Evolutionary conservation across 2,329 filamentous ascomycete species (phyloP).

Genomic region (Scedosporium minutisporum): DNA sequence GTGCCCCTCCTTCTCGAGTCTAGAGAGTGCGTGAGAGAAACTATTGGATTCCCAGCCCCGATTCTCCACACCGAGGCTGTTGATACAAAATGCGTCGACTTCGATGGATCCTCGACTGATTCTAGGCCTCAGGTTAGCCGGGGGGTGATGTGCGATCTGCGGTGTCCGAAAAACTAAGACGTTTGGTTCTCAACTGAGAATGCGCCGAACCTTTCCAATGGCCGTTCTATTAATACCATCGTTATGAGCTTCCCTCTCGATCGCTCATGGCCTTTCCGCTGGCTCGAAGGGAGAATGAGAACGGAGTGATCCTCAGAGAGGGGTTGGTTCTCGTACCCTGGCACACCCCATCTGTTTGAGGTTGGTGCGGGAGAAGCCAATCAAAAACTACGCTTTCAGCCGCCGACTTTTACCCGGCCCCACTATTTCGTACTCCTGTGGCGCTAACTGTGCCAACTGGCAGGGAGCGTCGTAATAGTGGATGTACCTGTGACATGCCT

Average conservation of each 20-base stretch:
- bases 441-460: conserved; percentile 3
- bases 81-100: neutral
- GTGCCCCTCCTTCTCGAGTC: neutral
- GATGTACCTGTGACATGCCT: neutral
- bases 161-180: neutral
- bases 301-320: neutral
- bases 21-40: neutral
- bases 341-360: conserved; percentile 1
- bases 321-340: neutral
- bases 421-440: neutral
- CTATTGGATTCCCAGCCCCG: neutral
- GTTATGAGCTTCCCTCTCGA: neutral
- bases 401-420: neutral
- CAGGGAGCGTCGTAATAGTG: neutral
- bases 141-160: neutral
- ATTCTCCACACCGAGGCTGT: neutral
- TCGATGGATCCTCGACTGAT: neutral
- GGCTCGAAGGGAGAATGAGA: neutral
- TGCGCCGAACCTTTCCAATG: neutral
- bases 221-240: neutral
- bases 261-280: neutral
- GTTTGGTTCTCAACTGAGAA: neutral
- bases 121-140: neutral
- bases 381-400: neutral
- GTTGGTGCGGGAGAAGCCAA: neutral